Percentiles rank a stretch among this genome's conserved stretches.
These are phyloP conservation scores for Amyloporia xantha DNA, from an alignment of 768 basidiomycete genomes.

Conservation along the genomic window DNA sequence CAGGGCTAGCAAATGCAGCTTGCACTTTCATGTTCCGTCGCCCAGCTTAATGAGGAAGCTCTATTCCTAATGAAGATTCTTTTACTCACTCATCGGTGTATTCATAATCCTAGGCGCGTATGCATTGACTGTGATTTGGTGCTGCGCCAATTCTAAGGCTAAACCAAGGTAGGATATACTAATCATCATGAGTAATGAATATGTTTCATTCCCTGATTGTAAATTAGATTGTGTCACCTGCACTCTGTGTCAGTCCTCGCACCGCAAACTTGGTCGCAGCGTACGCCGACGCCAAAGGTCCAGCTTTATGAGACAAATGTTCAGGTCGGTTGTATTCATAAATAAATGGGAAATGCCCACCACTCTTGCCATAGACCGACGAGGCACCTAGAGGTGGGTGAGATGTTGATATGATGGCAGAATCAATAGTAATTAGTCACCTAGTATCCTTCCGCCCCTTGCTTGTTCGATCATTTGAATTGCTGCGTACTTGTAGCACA, in stretches of 20 bases:
- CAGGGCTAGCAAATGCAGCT: too few relatives aligned
- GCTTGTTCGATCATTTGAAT: constrained; percentile 36
- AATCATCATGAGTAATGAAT: too few relatives aligned
- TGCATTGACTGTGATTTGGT: constrained; percentile 24
- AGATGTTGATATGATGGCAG: neutral
- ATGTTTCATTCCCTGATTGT: too few relatives aligned
- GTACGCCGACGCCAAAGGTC: too few relatives aligned
- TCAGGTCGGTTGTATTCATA: neutral
- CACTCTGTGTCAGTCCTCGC: too few relatives aligned
- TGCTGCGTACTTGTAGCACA: constrained; percentile 36
- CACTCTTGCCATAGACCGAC: constrained; percentile 11
- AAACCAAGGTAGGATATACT: neutral
- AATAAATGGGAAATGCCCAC: neutral
- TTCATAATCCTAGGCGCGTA: constrained; percentile 22
- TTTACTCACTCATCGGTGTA: constrained; percentile 17
- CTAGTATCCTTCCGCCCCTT: constrained; percentile 33
- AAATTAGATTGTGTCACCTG: too few relatives aligned
- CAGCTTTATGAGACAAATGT: too few relatives aligned
- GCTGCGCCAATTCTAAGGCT: constrained; percentile 9
- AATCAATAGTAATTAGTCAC: too few relatives aligned
- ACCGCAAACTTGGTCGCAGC: too few relatives aligned
- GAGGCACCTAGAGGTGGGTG: constrained; percentile 10
- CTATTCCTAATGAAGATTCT: too few relatives aligned
- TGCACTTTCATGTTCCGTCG: too few relatives aligned
- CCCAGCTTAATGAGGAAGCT: too few relatives aligned